These are phyloP conservation scores for Paraleonurus japonicus DNA, from an alignment of 257 asterid species.

Conservation along the genomic window DNA sequence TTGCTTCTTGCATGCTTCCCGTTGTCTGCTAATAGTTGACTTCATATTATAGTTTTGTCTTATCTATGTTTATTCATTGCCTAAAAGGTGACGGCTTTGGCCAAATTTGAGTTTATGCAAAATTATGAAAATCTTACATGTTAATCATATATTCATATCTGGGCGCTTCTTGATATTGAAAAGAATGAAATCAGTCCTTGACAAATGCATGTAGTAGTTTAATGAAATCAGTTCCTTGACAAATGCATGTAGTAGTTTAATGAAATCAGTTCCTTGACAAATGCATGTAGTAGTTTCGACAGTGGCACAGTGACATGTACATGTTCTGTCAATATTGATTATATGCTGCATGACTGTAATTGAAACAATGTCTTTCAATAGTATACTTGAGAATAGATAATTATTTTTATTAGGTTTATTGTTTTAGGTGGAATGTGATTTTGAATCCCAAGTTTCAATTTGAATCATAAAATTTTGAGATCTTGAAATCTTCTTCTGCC, in stretches of 20 bases:
- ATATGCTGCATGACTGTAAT: conserved; percentile 9
- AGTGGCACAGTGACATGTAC: conserved; percentile 8
- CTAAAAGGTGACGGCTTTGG: neutral
- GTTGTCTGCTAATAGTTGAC: neutral
- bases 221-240: too few relatives aligned
- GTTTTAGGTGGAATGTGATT: neutral
- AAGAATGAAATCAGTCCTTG: too few relatives aligned
- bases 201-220: neutral
- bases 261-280: too few relatives aligned
- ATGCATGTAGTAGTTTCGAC: neutral
- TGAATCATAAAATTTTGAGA: neutral
- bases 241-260: neutral
- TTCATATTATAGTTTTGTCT: too few relatives aligned
- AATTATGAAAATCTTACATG: neutral
- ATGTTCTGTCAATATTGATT: neutral
- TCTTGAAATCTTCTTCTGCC: conserved; percentile 5
- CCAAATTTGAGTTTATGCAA: neutral
- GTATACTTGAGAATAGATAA: neutral
- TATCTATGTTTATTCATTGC: neutral
- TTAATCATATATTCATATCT: neutral
- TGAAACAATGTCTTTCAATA: neutral
- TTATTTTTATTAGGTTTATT: neutral
- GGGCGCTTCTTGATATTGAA: conserved; percentile 4
- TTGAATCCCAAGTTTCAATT: conserved; percentile 1
- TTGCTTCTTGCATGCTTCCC: neutral